These are phyloP conservation scores for Ustulina deusta DNA, from an alignment of 2,329 filamentous ascomycete genomes.

Conservation along the genomic window DNA sequence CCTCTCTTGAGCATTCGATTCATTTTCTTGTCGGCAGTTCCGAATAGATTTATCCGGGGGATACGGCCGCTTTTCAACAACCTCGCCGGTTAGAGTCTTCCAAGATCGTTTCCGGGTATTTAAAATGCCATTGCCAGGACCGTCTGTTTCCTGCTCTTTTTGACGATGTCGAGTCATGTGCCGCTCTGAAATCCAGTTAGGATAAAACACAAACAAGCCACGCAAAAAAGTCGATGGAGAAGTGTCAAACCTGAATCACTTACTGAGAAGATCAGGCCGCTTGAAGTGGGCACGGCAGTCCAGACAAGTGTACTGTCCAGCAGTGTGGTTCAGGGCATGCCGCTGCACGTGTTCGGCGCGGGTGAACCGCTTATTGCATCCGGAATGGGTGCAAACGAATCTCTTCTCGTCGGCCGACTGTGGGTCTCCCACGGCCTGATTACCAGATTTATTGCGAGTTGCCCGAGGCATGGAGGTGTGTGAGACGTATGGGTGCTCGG, in stretches of 20 bases:
- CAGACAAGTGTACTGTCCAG: constrained; percentile 66
- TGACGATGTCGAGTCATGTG: constrained; percentile 67
- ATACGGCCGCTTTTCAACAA: constrained; percentile 60
- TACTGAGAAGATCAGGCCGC: constrained; percentile 69
- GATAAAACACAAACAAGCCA: not conserved
- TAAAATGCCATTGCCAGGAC: constrained; percentile 61
- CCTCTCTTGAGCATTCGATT: constrained; percentile 25
- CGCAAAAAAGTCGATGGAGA: not conserved
- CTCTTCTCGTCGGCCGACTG: constrained; percentile 22
- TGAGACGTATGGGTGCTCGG: not conserved
- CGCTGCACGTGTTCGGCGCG: constrained; percentile 69
- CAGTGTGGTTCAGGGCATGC: constrained; percentile 68
- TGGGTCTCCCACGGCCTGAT: constrained; percentile 1
- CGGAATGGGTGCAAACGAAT: constrained; percentile 56
- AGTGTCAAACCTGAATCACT: constrained; percentile 38
- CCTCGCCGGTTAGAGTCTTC: constrained; percentile 65
- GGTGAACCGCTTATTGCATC: constrained; percentile 66
- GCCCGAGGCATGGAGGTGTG: constrained; percentile 18
- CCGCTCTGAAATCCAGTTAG: constrained; percentile 57
- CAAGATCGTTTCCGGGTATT: constrained; percentile 68
- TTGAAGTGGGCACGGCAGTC: constrained; percentile 72
- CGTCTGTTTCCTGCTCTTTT: constrained; percentile 67
- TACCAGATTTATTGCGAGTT: constrained; percentile 9
- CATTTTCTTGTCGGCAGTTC: not conserved
- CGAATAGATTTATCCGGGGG: not conserved